A percentile compares a stretch with the other conserved stretches of the same genome.
phyloP scores from a whole-genome alignment of 106 monocot genomes.

The Allium sativum region DNA sequence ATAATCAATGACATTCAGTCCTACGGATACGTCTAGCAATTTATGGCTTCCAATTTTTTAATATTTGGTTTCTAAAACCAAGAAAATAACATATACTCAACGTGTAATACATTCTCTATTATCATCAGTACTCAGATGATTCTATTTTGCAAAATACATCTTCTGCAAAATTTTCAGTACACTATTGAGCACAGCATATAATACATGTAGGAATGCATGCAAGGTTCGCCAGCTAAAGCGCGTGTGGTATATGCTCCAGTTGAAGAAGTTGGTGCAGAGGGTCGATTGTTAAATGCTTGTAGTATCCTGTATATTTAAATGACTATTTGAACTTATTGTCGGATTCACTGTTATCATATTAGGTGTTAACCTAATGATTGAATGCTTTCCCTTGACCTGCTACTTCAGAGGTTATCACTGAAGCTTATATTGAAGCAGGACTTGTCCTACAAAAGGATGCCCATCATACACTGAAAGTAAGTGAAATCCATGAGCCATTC shows the following conservation, averaged over 20 bases:
- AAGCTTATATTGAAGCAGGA: conserved; percentile 84
- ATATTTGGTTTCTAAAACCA: too few species aligned
- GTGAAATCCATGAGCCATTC: too few species aligned
- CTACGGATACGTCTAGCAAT: too few species aligned
- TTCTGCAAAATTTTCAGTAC: too few species aligned
- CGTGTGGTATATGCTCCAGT: conserved; percentile 81
- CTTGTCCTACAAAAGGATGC: conserved; percentile 81
- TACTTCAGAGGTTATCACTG: conserved; percentile 60
- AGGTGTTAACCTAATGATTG: not conserved
- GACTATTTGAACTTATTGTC: conserved; percentile 7
- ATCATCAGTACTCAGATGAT: too few species aligned
- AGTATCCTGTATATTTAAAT: conserved; percentile 49
- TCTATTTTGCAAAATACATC: too few species aligned
- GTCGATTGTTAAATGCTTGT: conserved; percentile 71
- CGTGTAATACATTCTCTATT: too few species aligned
- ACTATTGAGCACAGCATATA: too few species aligned
- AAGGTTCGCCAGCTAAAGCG: conserved; percentile 81
- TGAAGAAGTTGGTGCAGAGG: conserved; percentile 81
- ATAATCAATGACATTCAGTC: too few species aligned
- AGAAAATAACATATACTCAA: too few species aligned
- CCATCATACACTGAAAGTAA: conserved; percentile 61
- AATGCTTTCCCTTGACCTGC: conserved; percentile 28
- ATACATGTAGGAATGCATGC: conserved; percentile 86
- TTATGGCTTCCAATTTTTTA: too few species aligned
- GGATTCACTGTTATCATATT: not conserved